Conservation (phyloP, 2,329 filamentous ascomycete species). For the Rachicladosporium sp. region DNA sequence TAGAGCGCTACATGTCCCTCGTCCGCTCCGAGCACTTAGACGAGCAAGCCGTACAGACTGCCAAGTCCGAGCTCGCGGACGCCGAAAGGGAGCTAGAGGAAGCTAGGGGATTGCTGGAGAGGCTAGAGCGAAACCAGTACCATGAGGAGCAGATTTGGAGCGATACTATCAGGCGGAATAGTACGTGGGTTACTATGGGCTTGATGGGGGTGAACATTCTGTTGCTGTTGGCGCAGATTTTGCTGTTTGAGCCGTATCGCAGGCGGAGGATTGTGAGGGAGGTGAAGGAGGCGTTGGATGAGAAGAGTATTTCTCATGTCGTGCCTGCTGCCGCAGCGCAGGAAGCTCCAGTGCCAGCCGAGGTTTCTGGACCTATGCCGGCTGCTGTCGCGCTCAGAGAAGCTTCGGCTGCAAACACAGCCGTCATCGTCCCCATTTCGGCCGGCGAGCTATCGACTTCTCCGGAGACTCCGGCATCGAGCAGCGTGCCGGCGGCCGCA, state of each 20-base stretch:
- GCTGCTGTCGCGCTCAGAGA: background rate
- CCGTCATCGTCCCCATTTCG: too few relatives aligned
- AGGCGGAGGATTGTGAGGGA: conserved; percentile 68
- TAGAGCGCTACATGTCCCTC: conserved; percentile 87
- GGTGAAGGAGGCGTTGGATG: conserved; percentile 56
- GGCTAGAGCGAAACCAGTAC: conserved; percentile 78
- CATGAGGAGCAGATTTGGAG: conserved; percentile 99
- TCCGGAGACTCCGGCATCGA: background rate
- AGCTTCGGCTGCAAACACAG: too few relatives aligned
- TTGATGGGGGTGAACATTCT: conserved; percentile 95
- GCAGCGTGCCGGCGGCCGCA: background rate
- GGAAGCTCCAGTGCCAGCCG: conserved; percentile 8
- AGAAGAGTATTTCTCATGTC: conserved; percentile 41
- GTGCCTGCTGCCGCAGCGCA: conserved; percentile 2
- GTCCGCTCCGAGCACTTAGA: conserved; percentile 90
- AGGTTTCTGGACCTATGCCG: conserved; percentile 6
- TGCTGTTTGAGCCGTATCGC: conserved; percentile 88
- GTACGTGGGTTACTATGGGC: conserved; percentile 96
- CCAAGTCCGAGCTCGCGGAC: conserved; percentile 58
- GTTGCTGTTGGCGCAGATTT: conserved; percentile 57
- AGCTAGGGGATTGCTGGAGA: conserved; percentile 61
- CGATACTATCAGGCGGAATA: conserved; percentile 89
- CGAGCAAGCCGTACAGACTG: conserved; percentile 66
- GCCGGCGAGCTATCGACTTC: background rate
- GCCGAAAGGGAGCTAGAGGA: conserved; percentile 73